phyloP scores from a whole-genome alignment of 305 asterid species.

The Solanum chacoense region DNA sequence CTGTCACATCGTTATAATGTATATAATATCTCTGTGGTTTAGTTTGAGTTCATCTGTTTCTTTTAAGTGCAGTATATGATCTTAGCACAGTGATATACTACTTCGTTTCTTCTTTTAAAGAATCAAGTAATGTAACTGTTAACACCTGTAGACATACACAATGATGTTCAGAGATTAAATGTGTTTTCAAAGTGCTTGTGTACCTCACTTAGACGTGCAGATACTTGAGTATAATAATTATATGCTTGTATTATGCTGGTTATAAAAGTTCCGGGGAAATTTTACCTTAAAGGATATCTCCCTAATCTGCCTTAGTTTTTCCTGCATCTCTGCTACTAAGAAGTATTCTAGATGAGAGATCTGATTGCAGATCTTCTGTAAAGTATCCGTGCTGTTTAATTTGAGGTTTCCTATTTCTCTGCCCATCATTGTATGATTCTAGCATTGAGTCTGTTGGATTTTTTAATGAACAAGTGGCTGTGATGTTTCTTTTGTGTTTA shows the following conservation, averaged over 20 bases:
- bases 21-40: background rate
- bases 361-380: background rate
- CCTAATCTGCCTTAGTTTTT: background rate
- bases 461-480: background rate
- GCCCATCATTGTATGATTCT: background rate
- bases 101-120: background rate
- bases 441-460: background rate
- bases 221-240: background rate
- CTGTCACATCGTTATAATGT: background rate
- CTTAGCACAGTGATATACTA: background rate
- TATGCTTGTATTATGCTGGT: background rate
- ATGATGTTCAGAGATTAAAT: background rate
- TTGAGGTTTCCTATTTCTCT: background rate
- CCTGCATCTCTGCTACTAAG: background rate
- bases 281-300: background rate
- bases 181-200: accelerated
- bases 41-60: background rate
- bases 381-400: background rate
- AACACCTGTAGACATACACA: background rate
- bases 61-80: background rate
- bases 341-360: background rate
- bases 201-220: background rate
- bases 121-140: accelerated
- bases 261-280: background rate
- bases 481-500: background rate